Evolutionary conservation across 208 protist genomes (phyloP).

Genomic region (Trypanosoma scelopori): DNA sequence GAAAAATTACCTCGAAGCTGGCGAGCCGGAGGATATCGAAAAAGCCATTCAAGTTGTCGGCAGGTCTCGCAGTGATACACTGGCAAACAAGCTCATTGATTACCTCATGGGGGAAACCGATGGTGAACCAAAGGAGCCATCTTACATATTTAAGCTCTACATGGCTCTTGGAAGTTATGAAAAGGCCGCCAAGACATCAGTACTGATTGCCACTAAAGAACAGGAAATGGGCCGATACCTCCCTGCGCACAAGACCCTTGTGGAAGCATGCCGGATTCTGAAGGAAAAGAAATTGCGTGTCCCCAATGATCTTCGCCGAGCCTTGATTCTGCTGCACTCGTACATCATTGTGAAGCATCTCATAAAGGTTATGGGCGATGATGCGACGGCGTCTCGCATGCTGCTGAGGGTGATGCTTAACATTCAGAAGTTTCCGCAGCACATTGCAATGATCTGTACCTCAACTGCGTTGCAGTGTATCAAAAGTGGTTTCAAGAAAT

Average conservation of each 20-base stretch:
- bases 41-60: conserved; percentile 94
- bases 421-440: conserved; percentile 94
- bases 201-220: conserved; percentile 95
- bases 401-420: conserved; percentile 94
- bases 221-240: conserved; percentile 95
- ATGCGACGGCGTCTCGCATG: conserved; percentile 93
- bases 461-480: conserved; percentile 96
- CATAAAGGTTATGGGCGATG: conserved; percentile 88
- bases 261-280: conserved; percentile 93
- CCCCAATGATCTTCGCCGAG: conserved; percentile 87
- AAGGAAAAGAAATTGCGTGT: conserved; percentile 83
- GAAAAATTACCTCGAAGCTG: conserved; percentile 88
- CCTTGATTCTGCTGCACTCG: conserved; percentile 95
- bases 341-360: conserved; percentile 97
- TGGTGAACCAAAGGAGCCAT: conserved; percentile 94
- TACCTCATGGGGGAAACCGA: conserved; percentile 96
- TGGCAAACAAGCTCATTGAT: conserved; percentile 96
- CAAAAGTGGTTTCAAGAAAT: conserved; percentile 86
- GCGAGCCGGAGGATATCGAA: conserved; percentile 87
- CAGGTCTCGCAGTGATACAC: conserved; percentile 87
- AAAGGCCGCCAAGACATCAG: conserved; percentile 94
- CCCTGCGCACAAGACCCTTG: conserved; percentile 92
- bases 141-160: conserved; percentile 97
- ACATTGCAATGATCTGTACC: conserved; percentile 95
- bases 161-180: conserved; percentile 95